Conservation (phyloP, 371 early-diverging fungal genomes). For the Apophysomyces ossiformis region DNA sequence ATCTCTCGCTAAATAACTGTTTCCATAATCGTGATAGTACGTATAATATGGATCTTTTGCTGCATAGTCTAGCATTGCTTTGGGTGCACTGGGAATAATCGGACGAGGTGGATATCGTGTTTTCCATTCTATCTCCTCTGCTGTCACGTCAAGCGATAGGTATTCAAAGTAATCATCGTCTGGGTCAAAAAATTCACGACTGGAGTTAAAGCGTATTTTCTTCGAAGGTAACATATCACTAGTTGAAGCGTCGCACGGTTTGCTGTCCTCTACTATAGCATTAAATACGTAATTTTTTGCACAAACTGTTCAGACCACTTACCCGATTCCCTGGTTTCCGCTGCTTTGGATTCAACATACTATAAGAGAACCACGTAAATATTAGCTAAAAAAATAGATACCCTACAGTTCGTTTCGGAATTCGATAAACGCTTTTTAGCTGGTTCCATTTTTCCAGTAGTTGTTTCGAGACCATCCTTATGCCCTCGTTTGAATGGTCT, state of each 20-base stretch:
- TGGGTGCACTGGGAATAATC: slow-evolving; percentile 38
- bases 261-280: background rate
- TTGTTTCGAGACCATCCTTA: slow-evolving; percentile 38
- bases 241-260: background rate
- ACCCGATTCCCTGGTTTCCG: background rate
- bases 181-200: slow-evolving; percentile 40
- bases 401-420: slow-evolving; percentile 48
- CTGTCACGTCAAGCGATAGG: slow-evolving; percentile 24
- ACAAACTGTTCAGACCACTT: background rate
- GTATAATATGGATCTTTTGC: slow-evolving; percentile 1
- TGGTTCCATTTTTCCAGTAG: slow-evolving; percentile 55
- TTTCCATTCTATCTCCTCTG: slow-evolving; percentile 30
- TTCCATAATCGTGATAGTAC: background rate
- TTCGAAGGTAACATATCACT: background rate
- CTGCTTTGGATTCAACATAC: slow-evolving; percentile 3
- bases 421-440: slow-evolving; percentile 57
- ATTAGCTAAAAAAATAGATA: background rate
- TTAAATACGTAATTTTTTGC: background rate
- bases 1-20: slow-evolving; percentile 1
- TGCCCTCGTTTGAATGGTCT: slow-evolving; percentile 44
- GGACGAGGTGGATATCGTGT: slow-evolving; percentile 30
- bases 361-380: background rate
- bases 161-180: slow-evolving; percentile 42
- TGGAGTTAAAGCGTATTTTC: slow-evolving; percentile 22
- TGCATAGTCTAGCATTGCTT: slow-evolving; percentile 36